Evolutionary conservation across 208 protist species (phyloP).

Genomic region (Trichomonas vaginalis): DNA sequence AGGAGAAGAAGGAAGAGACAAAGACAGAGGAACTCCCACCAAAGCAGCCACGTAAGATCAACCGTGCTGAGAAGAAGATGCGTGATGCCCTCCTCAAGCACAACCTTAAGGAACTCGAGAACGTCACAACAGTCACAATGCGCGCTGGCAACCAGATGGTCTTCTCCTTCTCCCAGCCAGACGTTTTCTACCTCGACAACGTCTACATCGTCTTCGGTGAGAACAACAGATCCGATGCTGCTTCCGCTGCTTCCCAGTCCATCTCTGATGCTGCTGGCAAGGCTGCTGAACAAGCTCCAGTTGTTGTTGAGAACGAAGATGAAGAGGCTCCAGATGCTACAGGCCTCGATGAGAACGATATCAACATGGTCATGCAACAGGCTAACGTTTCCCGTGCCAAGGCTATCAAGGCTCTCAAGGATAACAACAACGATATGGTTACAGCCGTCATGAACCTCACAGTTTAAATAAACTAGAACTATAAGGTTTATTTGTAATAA

Average conservation of each 20-base stretch:
- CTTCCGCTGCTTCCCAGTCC: background rate
- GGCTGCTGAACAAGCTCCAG: background rate
- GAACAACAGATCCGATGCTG: background rate
- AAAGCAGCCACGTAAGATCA: too few species aligned
- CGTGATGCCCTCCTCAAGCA: background rate
- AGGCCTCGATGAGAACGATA: background rate
- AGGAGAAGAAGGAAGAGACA: too few species aligned
- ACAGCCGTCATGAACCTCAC: constrained; percentile 1
- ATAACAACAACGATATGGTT: background rate
- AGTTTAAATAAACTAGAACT: background rate
- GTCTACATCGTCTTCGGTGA: background rate
- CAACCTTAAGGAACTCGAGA: background rate
- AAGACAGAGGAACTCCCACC: too few species aligned
- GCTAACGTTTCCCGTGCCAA: background rate
- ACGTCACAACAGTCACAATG: background rate
- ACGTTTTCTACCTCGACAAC: background rate
- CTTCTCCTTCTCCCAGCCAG: background rate
- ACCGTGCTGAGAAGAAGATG: background rate
- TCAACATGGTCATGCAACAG: constrained; percentile 4
- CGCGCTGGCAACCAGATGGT: background rate
- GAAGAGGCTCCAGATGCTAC: background rate
- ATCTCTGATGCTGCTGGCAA: background rate
- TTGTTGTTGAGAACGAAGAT: background rate
- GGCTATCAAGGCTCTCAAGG: background rate
- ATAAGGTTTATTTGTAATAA: too few species aligned